Base-by-base conservation (phyloP, 345 rosid genomes). In the Garcia nutans region DNA sequence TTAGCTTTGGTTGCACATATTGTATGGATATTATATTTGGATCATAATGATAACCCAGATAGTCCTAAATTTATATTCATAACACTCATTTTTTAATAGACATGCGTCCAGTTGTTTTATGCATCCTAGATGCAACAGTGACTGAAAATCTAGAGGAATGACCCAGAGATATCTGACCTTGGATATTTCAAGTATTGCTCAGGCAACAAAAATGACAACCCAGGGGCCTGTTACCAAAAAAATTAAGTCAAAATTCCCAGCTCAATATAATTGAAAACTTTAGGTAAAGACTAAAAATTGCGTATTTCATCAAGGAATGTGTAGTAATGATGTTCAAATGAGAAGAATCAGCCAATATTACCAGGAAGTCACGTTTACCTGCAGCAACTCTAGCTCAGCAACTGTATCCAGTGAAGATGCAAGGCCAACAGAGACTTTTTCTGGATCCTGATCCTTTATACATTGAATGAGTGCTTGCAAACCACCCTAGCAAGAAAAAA, bases 201-300 rank as follows among this genome's bases (percentile, higher is more conserved):
- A 31, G 99, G 99, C 84, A 95, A 83, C 88, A 95, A 78, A 88
- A 95, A 95, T 26, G 97, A 93, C 80, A 95, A 83, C 60, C 97
- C 99, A 63, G 99, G 96, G 69, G 99, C 99, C 98, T 95, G 89
- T 80, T 81, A 64, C 76, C 84, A 77, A 70, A 74, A 75, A 64
- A 68, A 79, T 69, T 11, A 64, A 69, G 68, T 74, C 81, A 37
- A 69, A 68, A 60, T 28, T 76, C 75, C 23, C 45, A 23, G 19
- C 61, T 78, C 41, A 75, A 72, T 24, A 65, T 69, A 47, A 70
- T 60, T 24, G 54, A 50, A 62, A 33, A 49, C 47, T 63, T 73
- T 12, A 10, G 13, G 59, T 5, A 54, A 31, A 28, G 31, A 28
- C 31, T 28, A 2, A 28, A 24, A 33, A 70, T 28, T 1, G 22